These are phyloP conservation scores for Danielia reshetovae DNA, from an alignment of 805 yeast species.

Conservation along the genomic window DNA sequence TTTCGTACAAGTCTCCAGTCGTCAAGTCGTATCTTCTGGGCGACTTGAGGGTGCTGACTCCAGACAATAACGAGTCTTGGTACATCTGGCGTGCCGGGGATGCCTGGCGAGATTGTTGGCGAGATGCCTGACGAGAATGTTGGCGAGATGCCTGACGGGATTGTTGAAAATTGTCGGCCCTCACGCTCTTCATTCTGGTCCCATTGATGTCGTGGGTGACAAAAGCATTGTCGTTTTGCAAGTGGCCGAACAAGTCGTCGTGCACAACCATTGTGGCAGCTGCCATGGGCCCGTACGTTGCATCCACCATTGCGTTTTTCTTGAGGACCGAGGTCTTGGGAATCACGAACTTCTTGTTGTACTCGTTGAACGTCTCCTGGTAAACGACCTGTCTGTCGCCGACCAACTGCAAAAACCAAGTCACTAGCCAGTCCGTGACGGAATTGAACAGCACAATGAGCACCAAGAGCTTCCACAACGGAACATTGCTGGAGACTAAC, in stretches of 20 bases:
- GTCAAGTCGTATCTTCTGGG: background rate
- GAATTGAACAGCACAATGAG: slow-evolving; percentile 30
- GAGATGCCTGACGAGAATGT: too few relatives aligned
- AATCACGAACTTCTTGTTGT: slow-evolving; percentile 56
- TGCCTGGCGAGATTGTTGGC: background rate
- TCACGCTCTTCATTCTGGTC: slow-evolving; percentile 17
- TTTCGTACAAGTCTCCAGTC: background rate
- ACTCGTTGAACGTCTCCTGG: slow-evolving; percentile 60
- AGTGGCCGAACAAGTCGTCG: slow-evolving; percentile 18
- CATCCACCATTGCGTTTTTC: slow-evolving; percentile 61
- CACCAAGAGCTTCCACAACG: slow-evolving; percentile 30
- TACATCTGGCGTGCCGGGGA: too few relatives aligned
- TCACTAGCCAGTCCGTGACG: slow-evolving; percentile 35
- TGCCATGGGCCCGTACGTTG: slow-evolving; percentile 39
- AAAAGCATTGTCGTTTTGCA: slow-evolving; percentile 36
- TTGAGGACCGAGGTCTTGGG: slow-evolving; percentile 50
- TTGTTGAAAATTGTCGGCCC: slow-evolving; percentile 14
- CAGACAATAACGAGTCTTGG: too few relatives aligned
- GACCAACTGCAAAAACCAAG: slow-evolving; percentile 43
- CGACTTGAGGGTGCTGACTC: too few relatives aligned
- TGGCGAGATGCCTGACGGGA: too few relatives aligned
- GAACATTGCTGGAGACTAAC: slow-evolving; percentile 18
- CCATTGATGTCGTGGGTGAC: slow-evolving; percentile 49
- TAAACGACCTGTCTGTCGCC: slow-evolving; percentile 58
- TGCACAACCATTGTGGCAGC: slow-evolving; percentile 23